These are phyloP conservation scores for Aulographum hederae DNA, from an alignment of 2,329 filamentous ascomycete species.

Conservation along the genomic window DNA sequence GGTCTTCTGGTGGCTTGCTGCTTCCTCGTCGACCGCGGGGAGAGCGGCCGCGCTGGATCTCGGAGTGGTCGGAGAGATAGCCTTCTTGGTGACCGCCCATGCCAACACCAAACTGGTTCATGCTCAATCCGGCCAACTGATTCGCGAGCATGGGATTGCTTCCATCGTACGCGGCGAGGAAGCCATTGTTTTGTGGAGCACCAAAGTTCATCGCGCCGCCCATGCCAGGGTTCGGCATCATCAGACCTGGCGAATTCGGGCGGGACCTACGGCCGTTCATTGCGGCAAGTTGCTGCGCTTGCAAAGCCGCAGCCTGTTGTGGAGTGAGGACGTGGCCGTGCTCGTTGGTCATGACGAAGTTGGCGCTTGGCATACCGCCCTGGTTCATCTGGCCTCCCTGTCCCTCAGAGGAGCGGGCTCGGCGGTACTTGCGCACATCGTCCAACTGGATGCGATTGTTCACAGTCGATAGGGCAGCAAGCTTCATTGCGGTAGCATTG, in stretches of 20 bases:
- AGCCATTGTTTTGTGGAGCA: constrained; percentile 87
- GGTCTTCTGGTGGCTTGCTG: constrained; percentile 95
- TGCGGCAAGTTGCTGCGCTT: constrained; percentile 64
- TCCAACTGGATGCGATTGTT: constrained; percentile 96
- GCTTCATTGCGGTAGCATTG: constrained; percentile 97
- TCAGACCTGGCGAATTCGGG: constrained; percentile 74
- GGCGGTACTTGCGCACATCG: constrained; percentile 90
- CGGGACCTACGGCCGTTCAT: constrained; percentile 70
- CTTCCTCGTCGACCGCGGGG: constrained; percentile 82
- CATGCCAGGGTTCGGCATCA: constrained; percentile 44
- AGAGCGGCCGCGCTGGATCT: constrained; percentile 76
- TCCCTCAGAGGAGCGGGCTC: constrained; percentile 74
- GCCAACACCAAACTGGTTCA: constrained; percentile 47
- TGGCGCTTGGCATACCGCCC: constrained; percentile 45
- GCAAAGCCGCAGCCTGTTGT: constrained; percentile 31
- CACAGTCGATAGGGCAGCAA: constrained; percentile 88
- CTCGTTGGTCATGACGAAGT: constrained; percentile 88
- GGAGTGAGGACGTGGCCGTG: constrained; percentile 68
- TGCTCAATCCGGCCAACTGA: constrained; percentile 47
- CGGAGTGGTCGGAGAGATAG: constrained; percentile 86
- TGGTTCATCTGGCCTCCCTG: constrained; percentile 37
- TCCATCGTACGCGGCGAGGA: constrained; percentile 67
- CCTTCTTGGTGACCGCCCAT: constrained; percentile 51
- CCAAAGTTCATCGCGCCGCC: constrained; percentile 45
- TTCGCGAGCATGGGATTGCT: constrained; percentile 29